phyloP scores from a whole-genome alignment of 306 rosid genomes.

The Lathyrus oleraceus region DNA sequence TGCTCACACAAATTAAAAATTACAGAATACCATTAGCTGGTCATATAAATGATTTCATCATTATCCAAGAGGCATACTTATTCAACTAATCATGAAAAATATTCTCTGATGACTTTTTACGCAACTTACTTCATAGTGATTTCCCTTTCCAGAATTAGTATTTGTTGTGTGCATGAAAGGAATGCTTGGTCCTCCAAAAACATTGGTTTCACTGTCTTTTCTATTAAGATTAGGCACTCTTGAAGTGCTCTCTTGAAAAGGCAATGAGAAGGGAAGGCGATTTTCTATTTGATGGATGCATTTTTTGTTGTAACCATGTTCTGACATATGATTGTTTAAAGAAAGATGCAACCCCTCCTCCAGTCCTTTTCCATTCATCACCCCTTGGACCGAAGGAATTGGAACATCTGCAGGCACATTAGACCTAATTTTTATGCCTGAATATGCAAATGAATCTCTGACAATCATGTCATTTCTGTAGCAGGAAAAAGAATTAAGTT shows the following conservation, averaged over 20 bases:
- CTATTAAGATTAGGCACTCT: conserved; percentile 45
- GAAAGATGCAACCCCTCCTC: conserved; percentile 70
- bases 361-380: conserved; percentile 46
- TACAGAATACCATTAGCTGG: conserved; percentile 47
- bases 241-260: conserved; percentile 59
- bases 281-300: conserved; percentile 53
- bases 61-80: conserved; percentile 40
- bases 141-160: conserved; percentile 48
- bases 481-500: conserved; percentile 43
- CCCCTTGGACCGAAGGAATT: conserved; percentile 48
- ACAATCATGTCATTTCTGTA: conserved; percentile 44
- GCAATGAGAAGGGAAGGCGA: conserved; percentile 44
- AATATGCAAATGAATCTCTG: conserved; percentile 39
- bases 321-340: conserved; percentile 51
- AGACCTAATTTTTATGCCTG: conserved; percentile 52
- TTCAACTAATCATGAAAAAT: conserved; percentile 42
- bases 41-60: conserved; percentile 39
- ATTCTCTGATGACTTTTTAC: conserved; percentile 36
- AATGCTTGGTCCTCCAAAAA: conserved; percentile 46
- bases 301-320: conserved; percentile 51
- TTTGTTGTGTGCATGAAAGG: conserved; percentile 45
- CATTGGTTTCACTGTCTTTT: conserved; percentile 53
- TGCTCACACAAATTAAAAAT: conserved; percentile 11
- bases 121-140: conserved; percentile 45
- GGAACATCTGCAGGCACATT: conserved; percentile 41